These are phyloP conservation scores for Sporothrix inflata DNA, from an alignment of 2,329 filamentous ascomycete genomes.

Conservation along the genomic window DNA sequence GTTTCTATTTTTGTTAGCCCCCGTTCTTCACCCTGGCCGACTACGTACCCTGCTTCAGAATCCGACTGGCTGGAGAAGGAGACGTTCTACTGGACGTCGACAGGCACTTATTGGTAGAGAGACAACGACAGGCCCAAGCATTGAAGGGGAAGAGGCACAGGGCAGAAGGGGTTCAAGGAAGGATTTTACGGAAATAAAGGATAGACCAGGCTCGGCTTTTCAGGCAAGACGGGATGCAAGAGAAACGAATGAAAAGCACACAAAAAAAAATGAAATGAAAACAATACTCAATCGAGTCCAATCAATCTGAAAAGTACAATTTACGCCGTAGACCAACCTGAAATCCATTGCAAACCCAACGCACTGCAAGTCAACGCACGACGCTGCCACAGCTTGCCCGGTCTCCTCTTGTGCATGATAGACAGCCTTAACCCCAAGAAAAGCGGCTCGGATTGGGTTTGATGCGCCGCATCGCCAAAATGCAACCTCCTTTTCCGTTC, in stretches of 20 bases:
- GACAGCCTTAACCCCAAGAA: background rate
- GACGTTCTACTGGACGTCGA: background rate
- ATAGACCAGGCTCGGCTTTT: background rate
- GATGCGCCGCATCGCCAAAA: constrained; percentile 26
- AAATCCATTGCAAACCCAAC: background rate
- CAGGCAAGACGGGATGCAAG: background rate
- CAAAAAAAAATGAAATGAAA: background rate
- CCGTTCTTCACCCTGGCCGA: background rate
- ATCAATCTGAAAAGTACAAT: background rate
- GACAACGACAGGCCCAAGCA: background rate
- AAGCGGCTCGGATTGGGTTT: constrained; percentile 27
- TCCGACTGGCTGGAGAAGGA: background rate
- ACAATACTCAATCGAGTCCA: background rate
- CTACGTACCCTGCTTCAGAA: constrained; percentile 11
- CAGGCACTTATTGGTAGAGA: background rate
- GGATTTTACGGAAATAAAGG: background rate
- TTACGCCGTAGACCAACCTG: background rate
- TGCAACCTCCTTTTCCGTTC: background rate
- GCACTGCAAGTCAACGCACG: constrained; percentile 3
- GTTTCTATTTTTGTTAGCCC: constrained; percentile 18
- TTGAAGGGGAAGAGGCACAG: background rate
- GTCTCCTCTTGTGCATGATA: constrained; percentile 6
- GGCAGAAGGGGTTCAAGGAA: background rate
- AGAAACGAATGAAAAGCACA: background rate
- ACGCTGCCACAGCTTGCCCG: background rate